A percentile compares a stretch with the other conserved stretches of the same genome.
These are phyloP conservation scores for Salix suchowensis DNA, from an alignment of 345 rosid genomes.

Conservation along the genomic window DNA sequence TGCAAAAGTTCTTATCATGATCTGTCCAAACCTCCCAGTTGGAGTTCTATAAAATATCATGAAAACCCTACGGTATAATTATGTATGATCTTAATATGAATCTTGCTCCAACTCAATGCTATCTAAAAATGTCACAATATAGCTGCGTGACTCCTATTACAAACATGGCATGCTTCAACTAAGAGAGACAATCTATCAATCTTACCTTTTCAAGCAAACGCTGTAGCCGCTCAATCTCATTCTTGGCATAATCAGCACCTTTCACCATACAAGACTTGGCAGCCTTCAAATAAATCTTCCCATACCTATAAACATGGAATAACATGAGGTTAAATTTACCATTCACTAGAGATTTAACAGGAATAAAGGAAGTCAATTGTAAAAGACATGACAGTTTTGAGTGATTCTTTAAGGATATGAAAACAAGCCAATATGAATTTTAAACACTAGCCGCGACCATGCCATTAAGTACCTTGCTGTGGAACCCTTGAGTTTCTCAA, in stretches of 20 bases:
- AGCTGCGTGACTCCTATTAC: background rate
- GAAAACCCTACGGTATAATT: too few species aligned
- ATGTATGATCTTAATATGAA: background rate
- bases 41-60: background rate
- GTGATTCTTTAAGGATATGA: background rate
- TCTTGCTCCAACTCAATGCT: background rate
- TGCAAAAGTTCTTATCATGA: background rate
- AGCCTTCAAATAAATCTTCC: slow-evolving; percentile 71
- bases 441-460: background rate
- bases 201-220: slow-evolving; percentile 82
- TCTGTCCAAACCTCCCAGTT: background rate
- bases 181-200: background rate
- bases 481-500: slow-evolving; percentile 64
- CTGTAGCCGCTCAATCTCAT: slow-evolving; percentile 71
- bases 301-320: slow-evolving; percentile 42
- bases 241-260: slow-evolving; percentile 72
- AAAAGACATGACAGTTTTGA: background rate
- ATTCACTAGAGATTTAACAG: background rate
- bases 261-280: slow-evolving; percentile 70
- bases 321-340: background rate
- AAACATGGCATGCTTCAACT: background rate
- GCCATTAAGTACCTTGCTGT: slow-evolving; percentile 43
- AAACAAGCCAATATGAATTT: background rate
- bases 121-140: too few species aligned
- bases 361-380: background rate